Base-by-base conservation (phyloP, 305 asterid species). In the Andrographis paniculata region DNA sequence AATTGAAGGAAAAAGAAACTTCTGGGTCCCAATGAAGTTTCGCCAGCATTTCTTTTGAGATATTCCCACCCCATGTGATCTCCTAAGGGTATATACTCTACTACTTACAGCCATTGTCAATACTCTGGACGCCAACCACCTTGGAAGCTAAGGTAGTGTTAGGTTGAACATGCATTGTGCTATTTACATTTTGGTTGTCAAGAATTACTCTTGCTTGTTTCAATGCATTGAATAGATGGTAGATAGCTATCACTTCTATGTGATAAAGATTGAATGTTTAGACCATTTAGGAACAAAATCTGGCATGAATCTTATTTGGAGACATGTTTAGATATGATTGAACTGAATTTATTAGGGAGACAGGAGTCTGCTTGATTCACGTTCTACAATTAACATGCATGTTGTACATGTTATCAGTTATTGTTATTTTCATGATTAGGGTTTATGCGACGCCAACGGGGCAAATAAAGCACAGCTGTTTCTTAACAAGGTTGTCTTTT, bases 391-490 rank as follows among this genome's bases (percentile, higher is more conserved):
- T 61, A 65, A 45, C 62, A 68, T 50, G 48, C 61, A 16, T 5
- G 14, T 19, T 55, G 55, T 33, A 45, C 57, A 20, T 31, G 66
- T 41, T 43, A 61, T 51, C 46, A 60, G 51, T 22, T 63, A 42
- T 60, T 67, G 49, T 63, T 52, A 46, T 51, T 59, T 66, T 31
- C 53, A 67, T 64, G 63, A 48, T 73, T 57, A 19, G 42, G 59
- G 57, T 56, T 41, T 40, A 9, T 45, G 56, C 20, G 79, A 72
- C 52, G 73, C 55, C 52, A 75, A 68, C 79, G 54, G 45, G 48
- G 64, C 67, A 54, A 53, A 28, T 10, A 13, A 30, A 22, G 40
- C 42, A 41, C 17, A 18, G 47, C 51, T 61, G 60, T 53, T 61
- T 62, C 56, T 50, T 36, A 63, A 53, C 52, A 33, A 30, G 15